Percentiles rank a stretch among this genome's conserved stretches.
phyloP scores from a whole-genome alignment of 768 basidiomycete species.

The Gymnopilus junonius region DNA sequence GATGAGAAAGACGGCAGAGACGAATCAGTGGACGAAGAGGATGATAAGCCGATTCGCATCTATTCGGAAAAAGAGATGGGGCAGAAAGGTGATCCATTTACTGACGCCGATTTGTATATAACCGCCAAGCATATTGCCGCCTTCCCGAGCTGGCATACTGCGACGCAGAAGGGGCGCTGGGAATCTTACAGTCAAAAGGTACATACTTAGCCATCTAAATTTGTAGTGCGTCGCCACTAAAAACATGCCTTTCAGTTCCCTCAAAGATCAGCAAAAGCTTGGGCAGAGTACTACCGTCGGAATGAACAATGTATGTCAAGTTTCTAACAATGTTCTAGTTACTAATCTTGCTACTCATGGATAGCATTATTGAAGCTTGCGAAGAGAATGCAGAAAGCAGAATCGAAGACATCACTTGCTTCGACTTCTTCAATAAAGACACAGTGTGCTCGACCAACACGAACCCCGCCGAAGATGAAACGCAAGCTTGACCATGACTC shows the following conservation, averaged over 20 bases:
- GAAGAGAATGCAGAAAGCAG: constrained; percentile 39
- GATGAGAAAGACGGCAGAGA: constrained; percentile 31
- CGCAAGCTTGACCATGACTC: constrained; percentile 38
- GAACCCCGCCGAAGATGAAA: constrained; percentile 32
- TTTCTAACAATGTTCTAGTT: background rate
- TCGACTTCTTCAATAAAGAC: constrained; percentile 22
- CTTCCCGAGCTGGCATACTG: constrained; percentile 47
- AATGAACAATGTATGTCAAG: constrained; percentile 47
- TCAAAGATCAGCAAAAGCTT: constrained; percentile 58
- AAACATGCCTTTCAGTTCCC: constrained; percentile 44
- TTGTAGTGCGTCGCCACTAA: background rate
- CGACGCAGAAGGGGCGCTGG: constrained; percentile 55
- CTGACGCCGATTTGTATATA: constrained; percentile 64
- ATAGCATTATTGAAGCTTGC: constrained; percentile 42
- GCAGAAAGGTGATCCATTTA: constrained; percentile 49
- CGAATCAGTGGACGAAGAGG: constrained; percentile 31
- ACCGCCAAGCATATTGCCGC: constrained; percentile 63
- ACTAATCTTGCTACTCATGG: background rate
- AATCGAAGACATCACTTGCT: constrained; percentile 3
- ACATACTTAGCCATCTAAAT: constrained; percentile 19
- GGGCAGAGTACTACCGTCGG: constrained; percentile 63
- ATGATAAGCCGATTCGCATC: constrained; percentile 37
- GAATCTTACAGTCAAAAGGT: constrained; percentile 56
- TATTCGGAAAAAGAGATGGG: constrained; percentile 59
- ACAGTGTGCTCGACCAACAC: constrained; percentile 37